Percentiles rank a stretch among this genome's conserved stretches.
These are phyloP conservation scores for Solanum corneliomulleri DNA, from an alignment of 257 asterid species.

Conservation along the genomic window DNA sequence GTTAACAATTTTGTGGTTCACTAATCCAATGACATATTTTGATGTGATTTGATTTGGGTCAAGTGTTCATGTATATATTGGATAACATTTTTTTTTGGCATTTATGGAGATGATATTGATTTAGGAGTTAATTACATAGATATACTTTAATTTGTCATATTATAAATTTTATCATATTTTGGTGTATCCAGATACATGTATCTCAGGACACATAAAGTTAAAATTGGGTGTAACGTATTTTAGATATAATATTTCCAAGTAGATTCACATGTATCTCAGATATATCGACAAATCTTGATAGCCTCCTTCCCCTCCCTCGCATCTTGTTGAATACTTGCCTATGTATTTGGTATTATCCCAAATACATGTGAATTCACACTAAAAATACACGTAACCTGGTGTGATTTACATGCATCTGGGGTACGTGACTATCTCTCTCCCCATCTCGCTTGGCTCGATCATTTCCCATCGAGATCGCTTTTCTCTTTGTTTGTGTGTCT, in stretches of 20 bases:
- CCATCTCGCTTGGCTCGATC: background rate
- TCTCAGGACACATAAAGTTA: no score
- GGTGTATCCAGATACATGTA: no score
- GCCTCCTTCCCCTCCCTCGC: background rate
- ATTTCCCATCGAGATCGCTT: no score
- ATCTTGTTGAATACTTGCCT: background rate
- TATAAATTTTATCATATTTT: no score
- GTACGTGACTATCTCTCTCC: background rate
- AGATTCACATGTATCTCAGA: background rate
- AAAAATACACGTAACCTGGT: background rate
- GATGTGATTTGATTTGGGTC: background rate
- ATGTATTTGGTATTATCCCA: background rate
- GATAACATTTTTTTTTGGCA: no score
- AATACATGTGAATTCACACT: background rate
- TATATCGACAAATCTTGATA: background rate
- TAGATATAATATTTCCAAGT: no score
- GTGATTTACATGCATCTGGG: background rate
- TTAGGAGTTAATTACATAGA: background rate
- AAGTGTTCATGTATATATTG: background rate
- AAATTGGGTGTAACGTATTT: no score
- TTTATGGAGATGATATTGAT: no score
- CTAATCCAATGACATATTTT: background rate
- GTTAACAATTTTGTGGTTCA: background rate
- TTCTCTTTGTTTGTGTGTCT: background rate
- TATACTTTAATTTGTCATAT: no score